Evolutionary conservation across 2,329 filamentous ascomycete species (phyloP), one percentile per base, ranked within the genome.

Genomic region (Periglandula ipomoeae): DNA sequence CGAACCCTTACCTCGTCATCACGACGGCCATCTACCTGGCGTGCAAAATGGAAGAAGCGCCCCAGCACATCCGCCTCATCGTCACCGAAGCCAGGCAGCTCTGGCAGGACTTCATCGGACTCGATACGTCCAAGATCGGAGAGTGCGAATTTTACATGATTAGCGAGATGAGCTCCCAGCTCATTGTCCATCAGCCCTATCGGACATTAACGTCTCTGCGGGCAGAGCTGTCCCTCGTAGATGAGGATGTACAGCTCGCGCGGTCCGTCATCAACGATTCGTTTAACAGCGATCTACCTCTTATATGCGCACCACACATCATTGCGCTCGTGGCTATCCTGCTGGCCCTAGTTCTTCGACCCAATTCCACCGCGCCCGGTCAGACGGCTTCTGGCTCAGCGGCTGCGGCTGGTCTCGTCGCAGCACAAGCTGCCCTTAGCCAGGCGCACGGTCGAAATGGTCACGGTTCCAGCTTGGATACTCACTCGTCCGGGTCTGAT

Each of bases 41-140:
- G 19, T 95, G 89, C 71, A 98, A 98, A 70, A 95, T 95, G 81
- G 93, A 98, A 66, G 93, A 98, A 66, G 90, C 84, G 45, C 93
- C 93, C 3, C 91, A 97, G 65, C 93, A 98, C 65, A 97, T 98
- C 59, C 81, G 93, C 26, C 79, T 95, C 54, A 84, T 98, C 50
- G 84, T 93, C 10, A 84, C 82, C 42, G 93, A 98, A 65, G 89
- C 90, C 3, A 82, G 89, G 30, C 80, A 85, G 50, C 76, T 94
- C 51, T 95, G 89, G 88, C 84, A 87, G 59, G 87, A 90, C 55
- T 79, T 85, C 51, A 80, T 87, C 56, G 74, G 79, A 37, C 79
- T 83, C 50, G 89, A 95, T 65, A 85, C 87, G 8, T 82, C 86
- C 48, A 88, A 89, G 60, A 78, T 96, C 35, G 90, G 90, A 58